Conservation (phyloP, 257 asterid species). For the Cinchona pubescens region DNA sequence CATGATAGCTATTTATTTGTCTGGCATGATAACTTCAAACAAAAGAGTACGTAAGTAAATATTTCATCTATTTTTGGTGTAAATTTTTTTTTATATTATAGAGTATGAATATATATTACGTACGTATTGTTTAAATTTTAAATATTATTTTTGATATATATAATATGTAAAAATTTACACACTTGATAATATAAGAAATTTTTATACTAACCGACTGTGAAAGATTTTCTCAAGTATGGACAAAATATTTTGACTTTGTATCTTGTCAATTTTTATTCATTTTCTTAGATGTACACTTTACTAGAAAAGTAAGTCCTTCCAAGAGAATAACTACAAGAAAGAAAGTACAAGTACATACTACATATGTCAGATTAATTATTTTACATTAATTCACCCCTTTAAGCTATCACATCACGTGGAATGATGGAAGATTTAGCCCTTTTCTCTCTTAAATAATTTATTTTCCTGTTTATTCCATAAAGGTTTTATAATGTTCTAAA, state of each 20-base stretch:
- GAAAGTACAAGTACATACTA: conserved; percentile 7
- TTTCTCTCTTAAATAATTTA: background rate
- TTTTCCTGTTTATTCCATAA: background rate
- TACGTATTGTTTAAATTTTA: too few species aligned
- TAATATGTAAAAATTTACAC: too few species aligned
- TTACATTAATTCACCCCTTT: background rate
- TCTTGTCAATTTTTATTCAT: conserved; percentile 2
- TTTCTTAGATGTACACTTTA: background rate
- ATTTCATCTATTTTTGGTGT: too few species aligned
- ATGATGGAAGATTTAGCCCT: conserved; percentile 1
- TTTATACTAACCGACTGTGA: too few species aligned
- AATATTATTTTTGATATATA: too few species aligned
- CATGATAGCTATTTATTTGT: background rate
- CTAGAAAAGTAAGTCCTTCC: background rate
- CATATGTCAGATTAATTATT: background rate
- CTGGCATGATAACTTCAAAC: conserved; percentile 6
- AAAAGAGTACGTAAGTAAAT: background rate
- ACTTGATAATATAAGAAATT: too few species aligned
- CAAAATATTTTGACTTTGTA: conserved; percentile 3
- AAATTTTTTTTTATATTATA: too few species aligned
- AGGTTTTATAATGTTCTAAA: background rate
- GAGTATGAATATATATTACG: too few species aligned
- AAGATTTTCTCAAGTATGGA: too few species aligned
- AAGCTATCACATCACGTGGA: conserved; percentile 8
- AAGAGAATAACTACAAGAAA: background rate